These are phyloP conservation scores for Dipteronia dyeriana DNA, from an alignment of 345 rosid species.

Conservation along the genomic window DNA sequence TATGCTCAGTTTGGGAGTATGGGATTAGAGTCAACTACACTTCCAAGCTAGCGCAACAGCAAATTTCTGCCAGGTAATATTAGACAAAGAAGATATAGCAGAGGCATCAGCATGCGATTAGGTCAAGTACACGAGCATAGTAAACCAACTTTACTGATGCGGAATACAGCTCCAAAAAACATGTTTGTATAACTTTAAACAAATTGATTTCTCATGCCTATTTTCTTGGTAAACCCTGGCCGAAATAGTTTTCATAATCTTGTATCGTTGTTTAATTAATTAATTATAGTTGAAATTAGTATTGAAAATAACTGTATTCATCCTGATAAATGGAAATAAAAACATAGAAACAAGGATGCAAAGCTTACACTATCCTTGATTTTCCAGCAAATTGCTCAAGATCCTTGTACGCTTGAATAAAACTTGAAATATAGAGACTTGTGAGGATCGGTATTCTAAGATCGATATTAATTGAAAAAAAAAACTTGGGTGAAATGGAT, in stretches of 20 bases:
- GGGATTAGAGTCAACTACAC: constrained; percentile 30
- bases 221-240: background rate
- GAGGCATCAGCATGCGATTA: constrained; percentile 29
- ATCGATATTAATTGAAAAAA: too few species aligned
- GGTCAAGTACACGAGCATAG: constrained; percentile 22
- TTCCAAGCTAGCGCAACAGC: background rate
- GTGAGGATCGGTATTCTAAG: background rate
- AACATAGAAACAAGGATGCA: background rate
- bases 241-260: background rate
- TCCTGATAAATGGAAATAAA: background rate
- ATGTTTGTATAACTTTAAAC: background rate
- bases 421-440: too few species aligned
- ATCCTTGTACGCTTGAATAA: background rate
- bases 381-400: background rate
- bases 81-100: constrained; percentile 27
- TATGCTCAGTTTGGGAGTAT: constrained; percentile 22
- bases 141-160: constrained; percentile 24
- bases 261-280: background rate
- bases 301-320: background rate
- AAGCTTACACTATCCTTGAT: background rate
- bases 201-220: background rate
- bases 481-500: background rate
- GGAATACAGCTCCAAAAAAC: constrained; percentile 8
- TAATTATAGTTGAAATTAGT: background rate
- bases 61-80: background rate